Evolutionary conservation across 805 yeast species (phyloP).

Genomic region (Naumovozyma castellii): DNA sequence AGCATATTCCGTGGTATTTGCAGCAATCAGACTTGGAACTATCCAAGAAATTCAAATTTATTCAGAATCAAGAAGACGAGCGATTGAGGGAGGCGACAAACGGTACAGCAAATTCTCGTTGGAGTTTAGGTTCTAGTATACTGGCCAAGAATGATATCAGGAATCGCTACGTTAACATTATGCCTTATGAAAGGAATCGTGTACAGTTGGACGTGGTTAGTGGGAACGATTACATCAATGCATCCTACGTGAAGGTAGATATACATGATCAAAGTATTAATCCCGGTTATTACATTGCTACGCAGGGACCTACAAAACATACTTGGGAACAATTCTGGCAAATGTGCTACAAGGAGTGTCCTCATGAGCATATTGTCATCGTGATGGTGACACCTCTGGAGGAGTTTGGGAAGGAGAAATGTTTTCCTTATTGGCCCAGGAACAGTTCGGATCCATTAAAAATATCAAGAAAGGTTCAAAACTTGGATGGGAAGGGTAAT

Average conservation of each 20-base stretch:
- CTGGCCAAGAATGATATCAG: slow-evolving; percentile 26
- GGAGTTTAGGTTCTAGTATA: slow-evolving; percentile 26
- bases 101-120: slow-evolving; percentile 18
- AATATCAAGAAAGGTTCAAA: slow-evolving; percentile 13
- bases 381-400: slow-evolving; percentile 68
- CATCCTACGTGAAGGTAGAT: slow-evolving; percentile 48
- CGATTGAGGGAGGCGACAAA: slow-evolving; percentile 32
- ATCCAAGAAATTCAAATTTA: slow-evolving; percentile 25
- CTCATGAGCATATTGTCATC: slow-evolving; percentile 46
- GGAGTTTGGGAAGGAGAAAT: slow-evolving; percentile 66
- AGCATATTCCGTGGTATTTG: slow-evolving; percentile 20
- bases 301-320: slow-evolving; percentile 68
- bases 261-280: slow-evolving; percentile 16
- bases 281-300: slow-evolving; percentile 45
- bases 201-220: slow-evolving; percentile 32
- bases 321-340: slow-evolving; percentile 88
- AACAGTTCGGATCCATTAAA: slow-evolving; percentile 7
- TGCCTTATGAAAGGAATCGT: slow-evolving; percentile 57
- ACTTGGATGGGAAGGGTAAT: slow-evolving; percentile 10
- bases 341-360: slow-evolving; percentile 54
- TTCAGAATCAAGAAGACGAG: slow-evolving; percentile 31
- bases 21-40: slow-evolving; percentile 20
- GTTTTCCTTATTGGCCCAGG: slow-evolving; percentile 69
- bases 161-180: slow-evolving; percentile 53
- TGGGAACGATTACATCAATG: slow-evolving; percentile 67